Base-by-base conservation (phyloP, 176 grass and related monocot species). In the Puccinellia tenuiflora region DNA sequence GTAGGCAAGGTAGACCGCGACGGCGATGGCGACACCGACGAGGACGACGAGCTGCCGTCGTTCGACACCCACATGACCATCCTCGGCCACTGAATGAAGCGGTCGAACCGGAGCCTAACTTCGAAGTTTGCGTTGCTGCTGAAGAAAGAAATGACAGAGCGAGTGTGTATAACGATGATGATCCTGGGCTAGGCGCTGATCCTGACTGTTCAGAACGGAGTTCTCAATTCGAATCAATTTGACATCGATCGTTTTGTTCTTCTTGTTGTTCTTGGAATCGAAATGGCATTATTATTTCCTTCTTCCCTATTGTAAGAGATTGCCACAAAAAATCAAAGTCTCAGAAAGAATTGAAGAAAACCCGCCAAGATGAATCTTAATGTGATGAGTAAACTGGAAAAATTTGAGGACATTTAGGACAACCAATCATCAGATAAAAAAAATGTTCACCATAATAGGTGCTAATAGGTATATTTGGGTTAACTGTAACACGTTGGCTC, bases 11-110 rank as follows among this genome's bases (percentile, higher is more conserved):
- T 57, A 65, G 81, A 39, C 50, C 45, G 31, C 9, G 22, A 54
- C 34, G 56, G 14, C 12, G 45, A 73, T n/a, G 68, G 74, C 4
- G 67, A 73, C 26, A 75, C 5, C 17, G 85, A 80, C 21, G 74
- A 86, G 29, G 86, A 56, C 7, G 79, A 80, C 5, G 90, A 92
- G 66, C 77, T 92, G 59, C 87, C 90, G 15, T 67, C 68, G 33
- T 88, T 86, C 51, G 87, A 79, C 17, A 45, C 83, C 60, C 82
- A 88, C 66, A 39, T 76, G 56, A 52, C 78, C 69, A 77, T 92
- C 73, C 87, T 92, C 56, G 90, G 90, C 63, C 90, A 92, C 66
- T 92, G 88, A 81, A 28, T 67, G 53, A 48, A 11, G 22, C 2
- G 17, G 8, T 63, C 60, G 14, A 31, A 31, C 60, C 28, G 12